Evolutionary conservation across 768 basidiomycete genomes (phyloP).

Genomic region (Lentinula lateritia): DNA sequence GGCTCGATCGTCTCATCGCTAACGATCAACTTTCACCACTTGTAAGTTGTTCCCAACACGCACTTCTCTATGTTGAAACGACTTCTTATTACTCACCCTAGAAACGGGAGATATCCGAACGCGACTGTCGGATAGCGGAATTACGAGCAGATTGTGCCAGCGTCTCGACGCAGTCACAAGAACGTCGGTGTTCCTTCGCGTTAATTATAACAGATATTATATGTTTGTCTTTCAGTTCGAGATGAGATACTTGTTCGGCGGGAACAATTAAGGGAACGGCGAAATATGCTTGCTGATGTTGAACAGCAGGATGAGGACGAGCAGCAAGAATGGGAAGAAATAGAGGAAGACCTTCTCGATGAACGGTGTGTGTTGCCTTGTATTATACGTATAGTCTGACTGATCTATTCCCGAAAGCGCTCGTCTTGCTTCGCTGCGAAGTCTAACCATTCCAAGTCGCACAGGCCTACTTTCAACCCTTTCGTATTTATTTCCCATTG

Average conservation of each 20-base stretch:
- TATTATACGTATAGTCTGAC: conserved; percentile 5
- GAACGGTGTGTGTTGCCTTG: conserved; percentile 28
- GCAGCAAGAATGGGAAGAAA: conserved; percentile 15
- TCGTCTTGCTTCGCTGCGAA: conserved; percentile 39
- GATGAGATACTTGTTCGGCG: conserved; percentile 37
- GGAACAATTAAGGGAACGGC: conserved; percentile 38
- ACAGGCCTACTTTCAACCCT: conserved; percentile 66
- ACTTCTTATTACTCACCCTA: conserved; percentile 19
- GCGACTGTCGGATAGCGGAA: conserved; percentile 48
- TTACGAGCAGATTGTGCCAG: conserved; percentile 36
- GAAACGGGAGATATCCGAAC: conserved; percentile 68
- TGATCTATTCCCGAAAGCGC: conserved; percentile 29
- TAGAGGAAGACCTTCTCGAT: conserved; percentile 27
- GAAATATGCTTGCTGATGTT: conserved; percentile 39
- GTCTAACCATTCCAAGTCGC: conserved; percentile 46
- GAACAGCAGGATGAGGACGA: conserved; percentile 32
- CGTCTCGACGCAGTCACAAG: conserved; percentile 37
- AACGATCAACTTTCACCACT: conserved; percentile 31
- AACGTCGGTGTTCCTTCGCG: conserved; percentile 33
- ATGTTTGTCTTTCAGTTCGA: conserved; percentile 28
- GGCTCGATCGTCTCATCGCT: conserved; percentile 42
- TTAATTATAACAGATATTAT: background rate
- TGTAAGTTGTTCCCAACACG: conserved; percentile 28
- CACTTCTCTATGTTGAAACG: background rate
- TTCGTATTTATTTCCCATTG: conserved; percentile 83